A percentile compares a stretch with the other conserved stretches of the same genome.
These are phyloP conservation scores for Thraustotheca clavata DNA, from an alignment of 352 stramenopile genomes.

Conservation along the genomic window DNA sequence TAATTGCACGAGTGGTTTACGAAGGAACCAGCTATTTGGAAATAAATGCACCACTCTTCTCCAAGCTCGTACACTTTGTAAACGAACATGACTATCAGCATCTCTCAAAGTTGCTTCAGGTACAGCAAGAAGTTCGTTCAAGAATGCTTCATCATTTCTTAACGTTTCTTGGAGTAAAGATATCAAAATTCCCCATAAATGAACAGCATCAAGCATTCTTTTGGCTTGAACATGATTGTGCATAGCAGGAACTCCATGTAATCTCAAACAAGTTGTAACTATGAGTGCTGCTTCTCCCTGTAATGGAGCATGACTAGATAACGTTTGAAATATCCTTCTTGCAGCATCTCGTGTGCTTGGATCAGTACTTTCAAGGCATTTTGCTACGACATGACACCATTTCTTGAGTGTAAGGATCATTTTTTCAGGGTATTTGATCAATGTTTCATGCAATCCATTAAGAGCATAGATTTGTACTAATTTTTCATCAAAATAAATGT, in stretches of 20 bases:
- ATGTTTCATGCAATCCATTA: not conserved
- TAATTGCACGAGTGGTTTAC: not conserved
- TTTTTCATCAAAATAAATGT: not conserved
- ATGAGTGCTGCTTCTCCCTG: not conserved
- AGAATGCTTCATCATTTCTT: not conserved
- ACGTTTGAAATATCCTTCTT: constrained; percentile 2
- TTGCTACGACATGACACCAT: constrained; percentile 20
- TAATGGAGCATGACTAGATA: not conserved
- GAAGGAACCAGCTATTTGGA: not conserved
- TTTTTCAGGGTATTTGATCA: not conserved
- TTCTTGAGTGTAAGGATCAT: not conserved
- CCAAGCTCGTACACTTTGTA: constrained; percentile 6
- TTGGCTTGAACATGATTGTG: not conserved
- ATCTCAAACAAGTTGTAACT: not conserved
- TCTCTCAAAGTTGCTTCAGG: constrained; percentile 7
- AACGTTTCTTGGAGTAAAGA: constrained; percentile 1
- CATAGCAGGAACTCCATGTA: not conserved
- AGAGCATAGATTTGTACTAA: constrained; percentile 16
- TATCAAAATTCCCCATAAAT: constrained; percentile 12
- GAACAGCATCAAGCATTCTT: constrained; percentile 12
- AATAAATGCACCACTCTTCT: constrained; percentile 4
- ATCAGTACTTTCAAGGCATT: constrained; percentile 6
- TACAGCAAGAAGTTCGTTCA: not conserved
- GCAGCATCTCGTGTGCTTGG: constrained; percentile 4
- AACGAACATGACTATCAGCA: not conserved